Percentiles rank a stretch among this genome's conserved stretches.
Evolutionary conservation across 345 rosid species (phyloP).

Genomic region (Arabis alpina): DNA sequence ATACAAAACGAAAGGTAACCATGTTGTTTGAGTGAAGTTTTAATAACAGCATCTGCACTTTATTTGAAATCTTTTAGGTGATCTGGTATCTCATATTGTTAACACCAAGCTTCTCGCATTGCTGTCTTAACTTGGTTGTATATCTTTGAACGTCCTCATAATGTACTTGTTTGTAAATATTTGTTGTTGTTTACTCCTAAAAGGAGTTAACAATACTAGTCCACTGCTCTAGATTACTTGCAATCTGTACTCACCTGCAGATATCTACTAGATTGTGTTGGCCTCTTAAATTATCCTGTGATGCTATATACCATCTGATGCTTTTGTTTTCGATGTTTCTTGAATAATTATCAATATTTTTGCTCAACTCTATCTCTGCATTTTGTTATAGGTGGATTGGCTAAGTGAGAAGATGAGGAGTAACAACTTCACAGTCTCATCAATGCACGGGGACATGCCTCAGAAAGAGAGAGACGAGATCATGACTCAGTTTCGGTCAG

Average conservation of each 20-base stretch:
- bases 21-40: not conserved
- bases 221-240: not conserved
- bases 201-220: not conserved
- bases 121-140: slow-evolving; percentile 11
- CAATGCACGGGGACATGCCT: slow-evolving; percentile 99
- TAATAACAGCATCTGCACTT: not conserved
- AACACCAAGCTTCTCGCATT: not conserved
- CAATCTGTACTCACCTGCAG: slow-evolving; percentile 11
- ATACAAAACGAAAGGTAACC: slow-evolving; percentile 89
- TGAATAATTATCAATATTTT: not conserved
- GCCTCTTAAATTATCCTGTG: not conserved
- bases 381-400: slow-evolving; percentile 84
- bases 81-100: slow-evolving; percentile 15
- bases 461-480: slow-evolving; percentile 96
- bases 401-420: slow-evolving; percentile 96
- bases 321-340: not conserved
- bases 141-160: not conserved
- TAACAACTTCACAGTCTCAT: slow-evolving; percentile 86
- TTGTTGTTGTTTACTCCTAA: not conserved
- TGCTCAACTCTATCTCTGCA: not conserved
- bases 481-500: slow-evolving; percentile 79
- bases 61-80: slow-evolving; percentile 43
- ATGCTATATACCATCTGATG: slow-evolving; percentile 9
- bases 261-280: slow-evolving; percentile 3
- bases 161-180: not conserved